Evolutionary conservation across 163 green algal species (phyloP), one percentile per base, ranked within the genome.

Genomic region (Scenedesmus sp.): DNA sequence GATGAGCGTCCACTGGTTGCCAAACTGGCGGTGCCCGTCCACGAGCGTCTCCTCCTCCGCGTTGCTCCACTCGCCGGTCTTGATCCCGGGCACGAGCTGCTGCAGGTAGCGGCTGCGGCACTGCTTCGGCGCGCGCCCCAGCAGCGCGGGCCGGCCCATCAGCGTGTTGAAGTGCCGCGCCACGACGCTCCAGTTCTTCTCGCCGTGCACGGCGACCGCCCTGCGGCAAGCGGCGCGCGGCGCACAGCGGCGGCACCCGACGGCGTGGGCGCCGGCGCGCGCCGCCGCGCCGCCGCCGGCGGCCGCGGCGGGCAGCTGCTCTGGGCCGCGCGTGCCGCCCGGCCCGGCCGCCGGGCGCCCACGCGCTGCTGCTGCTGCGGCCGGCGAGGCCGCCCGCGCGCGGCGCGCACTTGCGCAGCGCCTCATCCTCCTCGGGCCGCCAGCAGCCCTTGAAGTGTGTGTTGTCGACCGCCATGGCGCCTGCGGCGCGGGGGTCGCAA

Each of bases 1-100:
- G 28, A 81, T 81, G 1, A 81, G 51, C 17, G 74, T 75, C 74
- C 74, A 81, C 45, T 67, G 74, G 50, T 81, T 81, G 34, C 74
- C 74, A 51, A 70, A 81, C 47, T 67, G 50, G 28, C 50, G 36
- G 28, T 81, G 74, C 1, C 62, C 63, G 9, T 81, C 69, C 20
- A 77, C 69, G 29, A 77, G 36, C 6, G 67, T 44, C 58, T 77
- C 69, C 54, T 77, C 69, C 48, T 77, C 69, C 36, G 66, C 69
- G 1, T n/a, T 15, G 10, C 48, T 77, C 69, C 69, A 77, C 28
- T 77, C 69, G 39, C 69, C 69, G 4, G 69, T 77, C 54, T 77
- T 77, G 53, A 77, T 77, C 24, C 69, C 69, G n/a, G 69, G 69
- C 69, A 77, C 69, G 24, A 77, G 42, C 69, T 77, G 69, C 69